Evolutionary conservation across 2,329 filamentous ascomycete species (phyloP), one percentile per base, ranked within the genome.

Genomic region (Fusarium nanum): DNA sequence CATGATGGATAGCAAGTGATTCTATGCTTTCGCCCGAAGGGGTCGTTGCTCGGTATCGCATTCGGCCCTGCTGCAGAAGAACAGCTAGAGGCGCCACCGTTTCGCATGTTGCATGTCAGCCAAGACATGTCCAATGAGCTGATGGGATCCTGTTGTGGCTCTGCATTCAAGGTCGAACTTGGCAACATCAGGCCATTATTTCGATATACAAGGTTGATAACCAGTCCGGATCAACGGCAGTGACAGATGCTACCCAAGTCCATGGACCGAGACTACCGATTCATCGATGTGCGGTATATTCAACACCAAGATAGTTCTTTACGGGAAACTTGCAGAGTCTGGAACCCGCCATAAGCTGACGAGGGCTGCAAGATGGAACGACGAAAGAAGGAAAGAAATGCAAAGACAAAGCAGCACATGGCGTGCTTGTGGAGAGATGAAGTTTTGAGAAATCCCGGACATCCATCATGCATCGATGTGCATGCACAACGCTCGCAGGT

Each of bases 1-100:
- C 50, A 75, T 75, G 67, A 76, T 81, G 77, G 77, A 81, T 48
- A 73, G 45, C 32, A 77, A 73, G 56, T 79, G 72, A 75, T 40
- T 50, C 37, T 37, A 42, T 60, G 56, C 46, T 46, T 48, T 46
- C 6, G 30, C 56, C 34, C 50, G 23, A 53, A 28, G 45, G 27
- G 56, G 40, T 25, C 18, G 40, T 40, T 32, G 16, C 52, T 63
- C 37, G 27, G 48, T 67, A 55, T 67, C 54, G 41, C 47, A 60
- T 56, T 60, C 53, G 60, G 70, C 28, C 45, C 47, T 63, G 56
- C 20, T 53, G 46, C 45, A 62, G 55, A 27, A 52, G 22, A 20
- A 27, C 30, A 27, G 32, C 53, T 54, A n/a, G 22, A 48, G 22
- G 54, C 45, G 40, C 63, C 65, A 56, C 59, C 20, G 20, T 55